Evolutionary conservation across 2,329 filamentous ascomycete genomes (phyloP).

Genomic region (Cryphonectria japonica): DNA sequence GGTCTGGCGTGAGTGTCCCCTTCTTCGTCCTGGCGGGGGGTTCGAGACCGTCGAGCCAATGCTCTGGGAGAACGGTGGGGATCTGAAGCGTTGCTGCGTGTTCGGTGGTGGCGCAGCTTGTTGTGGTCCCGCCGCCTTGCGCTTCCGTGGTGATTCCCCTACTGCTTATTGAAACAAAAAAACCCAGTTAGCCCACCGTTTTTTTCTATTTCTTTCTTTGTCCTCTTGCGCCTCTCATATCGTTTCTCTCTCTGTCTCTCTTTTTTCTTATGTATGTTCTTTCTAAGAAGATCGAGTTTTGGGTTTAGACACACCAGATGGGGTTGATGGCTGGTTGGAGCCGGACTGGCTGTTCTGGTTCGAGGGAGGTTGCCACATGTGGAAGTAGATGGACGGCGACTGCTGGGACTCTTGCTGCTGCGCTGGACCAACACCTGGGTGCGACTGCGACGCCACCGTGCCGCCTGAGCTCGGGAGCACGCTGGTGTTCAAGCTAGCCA

Average conservation of each 20-base stretch:
- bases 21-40: conserved; percentile 56
- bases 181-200: conserved; percentile 45
- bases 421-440: conserved; percentile 54
- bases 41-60: conserved; percentile 54
- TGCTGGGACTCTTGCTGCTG: conserved; percentile 66
- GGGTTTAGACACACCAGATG: conserved; percentile 71
- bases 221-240: conserved; percentile 31
- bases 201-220: conserved; percentile 30
- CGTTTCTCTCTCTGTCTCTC: conserved; percentile 29
- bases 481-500: conserved; percentile 52
- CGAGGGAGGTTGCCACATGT: conserved; percentile 87
- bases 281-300: conserved; percentile 46
- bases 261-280: conserved; percentile 30
- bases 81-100: conserved; percentile 51
- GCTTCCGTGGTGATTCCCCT: conserved; percentile 81
- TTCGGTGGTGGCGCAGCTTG: conserved; percentile 51
- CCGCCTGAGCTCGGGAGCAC: conserved; percentile 45
- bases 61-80: conserved; percentile 58
- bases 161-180: conserved; percentile 54
- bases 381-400: conserved; percentile 83
- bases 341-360: conserved; percentile 60
- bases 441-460: conserved; percentile 49
- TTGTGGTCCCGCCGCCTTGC: conserved; percentile 70
- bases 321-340: conserved; percentile 70
- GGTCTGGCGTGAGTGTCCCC: conserved; percentile 65